Evolutionary conservation across 441 rosid species (phyloP).

Genomic region (Omphalea diandra): DNA sequence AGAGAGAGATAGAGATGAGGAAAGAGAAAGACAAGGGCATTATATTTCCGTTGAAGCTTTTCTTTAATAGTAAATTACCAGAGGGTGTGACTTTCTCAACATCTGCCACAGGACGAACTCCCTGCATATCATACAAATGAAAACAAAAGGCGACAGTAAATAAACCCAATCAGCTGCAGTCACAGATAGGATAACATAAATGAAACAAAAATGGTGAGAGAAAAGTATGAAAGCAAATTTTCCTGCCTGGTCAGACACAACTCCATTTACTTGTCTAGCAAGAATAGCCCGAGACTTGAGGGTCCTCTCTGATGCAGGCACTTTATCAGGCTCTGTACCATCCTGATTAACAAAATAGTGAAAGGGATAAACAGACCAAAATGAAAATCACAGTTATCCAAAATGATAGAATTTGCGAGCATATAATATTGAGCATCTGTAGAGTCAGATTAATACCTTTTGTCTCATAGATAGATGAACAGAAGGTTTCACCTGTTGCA

Average conservation of each 20-base stretch:
- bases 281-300: constrained; percentile 65
- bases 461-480: constrained; percentile 48
- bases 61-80: constrained; percentile 37
- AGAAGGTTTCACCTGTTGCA: constrained; percentile 68
- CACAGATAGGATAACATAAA: constrained; percentile 1
- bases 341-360: constrained; percentile 44
- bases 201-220: neutral
- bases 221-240: constrained; percentile 17
- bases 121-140: constrained; percentile 40
- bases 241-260: constrained; percentile 77
- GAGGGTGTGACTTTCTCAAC: constrained; percentile 52
- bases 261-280: constrained; percentile 78
- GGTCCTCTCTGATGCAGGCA: constrained; percentile 59
- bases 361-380: constrained; percentile 2
- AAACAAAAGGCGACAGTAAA: constrained; percentile 6
- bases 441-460: constrained; percentile 45
- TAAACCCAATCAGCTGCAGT: constrained; percentile 3
- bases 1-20: too few species aligned
- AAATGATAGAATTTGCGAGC: neutral
- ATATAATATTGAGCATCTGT: neutral
- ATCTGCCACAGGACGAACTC: constrained; percentile 49
- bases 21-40: neutral
- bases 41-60: neutral
- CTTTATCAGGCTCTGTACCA: constrained; percentile 68
- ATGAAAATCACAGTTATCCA: neutral